Base-by-base conservation (phyloP, 805 yeast genomes). In the Nakazawaea laoshanensis region DNA sequence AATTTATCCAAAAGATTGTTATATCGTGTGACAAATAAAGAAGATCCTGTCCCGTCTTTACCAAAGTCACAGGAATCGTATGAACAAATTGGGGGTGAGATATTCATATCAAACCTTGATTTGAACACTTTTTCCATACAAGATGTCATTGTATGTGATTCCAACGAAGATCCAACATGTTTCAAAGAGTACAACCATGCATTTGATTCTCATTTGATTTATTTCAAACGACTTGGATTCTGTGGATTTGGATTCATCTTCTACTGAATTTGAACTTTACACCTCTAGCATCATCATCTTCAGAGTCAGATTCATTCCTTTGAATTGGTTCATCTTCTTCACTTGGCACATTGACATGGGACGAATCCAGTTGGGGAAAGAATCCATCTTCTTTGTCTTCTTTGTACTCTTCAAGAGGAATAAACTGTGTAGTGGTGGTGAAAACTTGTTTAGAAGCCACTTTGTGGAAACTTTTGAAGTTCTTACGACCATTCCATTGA, bases 201-300 rank as follows among this genome's bases (percentile, higher is more conserved):
- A 12, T 19, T 37, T n/a, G 30, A 38, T 16, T 19, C 37, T 16
- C 47, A 43, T 30, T 22, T 43, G 15, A 33, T 36, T 12, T 43
- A 43, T 29, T 43, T 42, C 36, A 33, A 30, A 19, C 29, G 29
- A 13, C 22, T 43, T 13, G 47, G 47, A 2, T 33, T 19, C 15
- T 43, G 47, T 22, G 39, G 39, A 5, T 30, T 18, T 13, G 38
- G 34, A 16, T 35, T 35, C 34, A 42, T 22, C 45, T 24, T 28
- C 48, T 43, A n/a, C 48, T 42, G 11, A 52, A 47, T 33, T 40
- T 49, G 35, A 56, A 56, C 9, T 42, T 38, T 2, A 57, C 54
- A 4, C 46, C 42, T 32, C 48, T 55, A n/a, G 47, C 55, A 19
- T 56, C 58, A 23, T 42, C 46, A 10, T 44, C 46, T n/a, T 38